A percentile compares a stretch with the other conserved stretches of the same genome.
Evolutionary conservation across 441 rosid species (phyloP).

Genomic region (Aleurites moluccanus): DNA sequence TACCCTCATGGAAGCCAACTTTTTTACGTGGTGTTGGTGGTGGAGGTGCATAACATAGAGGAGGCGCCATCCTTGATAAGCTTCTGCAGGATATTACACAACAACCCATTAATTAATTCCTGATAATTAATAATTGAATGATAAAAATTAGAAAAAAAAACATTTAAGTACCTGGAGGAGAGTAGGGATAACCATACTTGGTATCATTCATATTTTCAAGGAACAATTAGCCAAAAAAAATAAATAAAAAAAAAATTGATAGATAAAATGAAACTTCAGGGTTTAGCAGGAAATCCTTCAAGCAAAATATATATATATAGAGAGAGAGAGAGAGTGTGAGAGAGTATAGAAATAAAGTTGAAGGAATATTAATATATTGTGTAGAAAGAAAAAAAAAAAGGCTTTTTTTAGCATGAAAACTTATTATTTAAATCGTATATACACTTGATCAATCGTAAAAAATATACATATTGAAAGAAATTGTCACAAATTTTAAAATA

Average conservation of each 20-base stretch:
- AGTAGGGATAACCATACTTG: slow-evolving; percentile 55
- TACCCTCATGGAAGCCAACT: slow-evolving; percentile 54
- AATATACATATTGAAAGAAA: too few relatives aligned
- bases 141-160: neutral
- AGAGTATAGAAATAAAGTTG: neutral
- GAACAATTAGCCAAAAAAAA: neutral
- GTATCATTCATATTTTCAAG: slow-evolving; percentile 46
- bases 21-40: slow-evolving; percentile 46
- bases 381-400: neutral
- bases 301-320: too few relatives aligned
- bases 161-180: slow-evolving; percentile 39
- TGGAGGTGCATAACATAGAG: slow-evolving; percentile 46
- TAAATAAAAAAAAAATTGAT: too few relatives aligned
- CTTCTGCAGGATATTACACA: slow-evolving; percentile 23
- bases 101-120: too few relatives aligned
- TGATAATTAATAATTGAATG: too few relatives aligned
- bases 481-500: too few relatives aligned
- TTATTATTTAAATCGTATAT: too few relatives aligned
- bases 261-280: too few relatives aligned
- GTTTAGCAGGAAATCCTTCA: too few relatives aligned
- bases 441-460: too few relatives aligned
- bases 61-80: slow-evolving; percentile 62
- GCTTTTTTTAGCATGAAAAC: too few relatives aligned
- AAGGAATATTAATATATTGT: neutral
- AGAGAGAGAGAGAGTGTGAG: too few relatives aligned